Base-by-base conservation (phyloP, 2,329 filamentous ascomycete species). In the Apiospora arundinis region DNA sequence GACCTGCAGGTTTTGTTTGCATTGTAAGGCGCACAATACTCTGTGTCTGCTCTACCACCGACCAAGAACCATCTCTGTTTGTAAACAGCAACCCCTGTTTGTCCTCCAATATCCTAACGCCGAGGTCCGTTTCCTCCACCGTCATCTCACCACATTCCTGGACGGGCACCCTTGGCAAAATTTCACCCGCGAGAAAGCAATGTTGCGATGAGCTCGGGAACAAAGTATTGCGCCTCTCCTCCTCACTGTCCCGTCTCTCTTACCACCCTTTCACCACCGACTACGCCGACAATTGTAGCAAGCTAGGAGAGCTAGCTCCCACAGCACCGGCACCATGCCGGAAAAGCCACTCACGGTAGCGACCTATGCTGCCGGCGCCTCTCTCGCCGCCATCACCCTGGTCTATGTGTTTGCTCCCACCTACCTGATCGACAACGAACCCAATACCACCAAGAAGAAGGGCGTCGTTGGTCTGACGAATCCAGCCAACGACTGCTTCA, bases 371-470 rank as follows among this genome's bases (percentile, higher is more conserved):
- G 96, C 95, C 72, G 95, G 95, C 77, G 96, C 95, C 73, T 97
- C 95, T 70, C 92, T 99, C 74, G 96, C 96, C 70, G 96, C 96
- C 73, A 93, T 97, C 74, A 95, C 96, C 44, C 90, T 98, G 71
- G 93, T 98, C 81, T 99, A 98, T 83, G 95, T 98, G 77, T 98
- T 99, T 83, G 95, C 92, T 11, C 96, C 96, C n/a, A 98, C 95
- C 69, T 98, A 95, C 82, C 93, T 97, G 77, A 92, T 98, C 81
- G 95, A 99, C 83, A 91, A 92, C 79, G 93, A 96, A 71, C 88
- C 91, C 73, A 89, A 88, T 70, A 83, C 84, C 63, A 84, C 83
- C 56, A 91, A 93, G 76, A 96, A 95, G 82, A 95, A 94, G 79
- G 93, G 93, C 72, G 93, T 97, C 60, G 95, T 98, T 70, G 96